These are phyloP conservation scores for Coemansia sp. DNA, from an alignment of 192 early-diverging fungal genomes.

Conservation along the genomic window DNA sequence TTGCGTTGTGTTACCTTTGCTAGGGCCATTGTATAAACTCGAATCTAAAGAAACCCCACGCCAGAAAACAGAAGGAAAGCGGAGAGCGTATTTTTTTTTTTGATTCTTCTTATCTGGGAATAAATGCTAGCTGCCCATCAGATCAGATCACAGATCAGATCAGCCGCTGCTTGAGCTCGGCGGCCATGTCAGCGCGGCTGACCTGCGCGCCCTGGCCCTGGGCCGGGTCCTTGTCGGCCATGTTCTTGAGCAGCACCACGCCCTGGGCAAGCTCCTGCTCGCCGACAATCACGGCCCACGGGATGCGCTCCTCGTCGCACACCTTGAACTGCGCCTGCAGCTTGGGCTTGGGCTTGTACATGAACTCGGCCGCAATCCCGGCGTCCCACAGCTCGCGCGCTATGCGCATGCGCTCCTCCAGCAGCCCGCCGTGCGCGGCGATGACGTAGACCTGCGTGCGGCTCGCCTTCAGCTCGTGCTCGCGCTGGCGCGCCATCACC, in stretches of 20 bases:
- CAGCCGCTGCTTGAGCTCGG: slow-evolving; percentile 54
- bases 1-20: too few relatives aligned
- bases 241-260: slow-evolving; percentile 84
- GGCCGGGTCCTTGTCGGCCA: slow-evolving; percentile 40
- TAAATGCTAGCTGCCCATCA: background rate
- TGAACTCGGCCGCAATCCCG: slow-evolving; percentile 83
- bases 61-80: too few relatives aligned
- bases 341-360: slow-evolving; percentile 88
- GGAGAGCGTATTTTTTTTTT: background rate
- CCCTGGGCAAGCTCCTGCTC: slow-evolving; percentile 73
- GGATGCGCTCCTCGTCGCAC: slow-evolving; percentile 84
- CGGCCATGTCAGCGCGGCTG: slow-evolving; percentile 59
- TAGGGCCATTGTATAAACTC: too few relatives aligned
- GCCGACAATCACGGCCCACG: slow-evolving; percentile 86
- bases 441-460: slow-evolving; percentile 84
- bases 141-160: background rate
- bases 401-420: slow-evolving; percentile 86
- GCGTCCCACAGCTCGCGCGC: slow-evolving; percentile 88
- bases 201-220: slow-evolving; percentile 54
- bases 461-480: slow-evolving; percentile 66
- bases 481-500: slow-evolving; percentile 58
- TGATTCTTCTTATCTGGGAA: too few relatives aligned
- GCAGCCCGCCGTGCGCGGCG: slow-evolving; percentile 68
- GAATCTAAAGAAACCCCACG: too few relatives aligned
- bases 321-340: slow-evolving; percentile 71